phyloP scores from a whole-genome alignment of 1,139 yeast species.

The Geotrichum phurueaensis region DNA sequence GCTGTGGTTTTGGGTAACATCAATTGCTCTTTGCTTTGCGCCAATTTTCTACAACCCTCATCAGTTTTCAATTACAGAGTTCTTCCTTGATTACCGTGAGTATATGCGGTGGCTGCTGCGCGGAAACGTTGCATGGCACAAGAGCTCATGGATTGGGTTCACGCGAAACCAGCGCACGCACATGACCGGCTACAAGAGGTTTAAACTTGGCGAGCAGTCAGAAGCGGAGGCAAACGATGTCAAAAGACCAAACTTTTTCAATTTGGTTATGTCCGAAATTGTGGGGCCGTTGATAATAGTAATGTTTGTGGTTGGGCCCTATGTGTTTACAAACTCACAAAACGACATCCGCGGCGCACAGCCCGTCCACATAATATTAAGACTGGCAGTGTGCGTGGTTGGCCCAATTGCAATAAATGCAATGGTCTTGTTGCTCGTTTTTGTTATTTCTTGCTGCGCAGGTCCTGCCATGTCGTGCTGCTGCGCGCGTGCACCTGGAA shows the following conservation, averaged over 20 bases:
- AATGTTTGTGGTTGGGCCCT: slow-evolving; percentile 49
- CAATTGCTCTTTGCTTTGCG: slow-evolving; percentile 63
- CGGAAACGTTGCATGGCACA: slow-evolving; percentile 51
- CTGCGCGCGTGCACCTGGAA: slow-evolving; percentile 92
- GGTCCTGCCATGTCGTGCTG: slow-evolving; percentile 76
- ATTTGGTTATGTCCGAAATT: slow-evolving; percentile 50
- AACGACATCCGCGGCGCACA: slow-evolving; percentile 48
- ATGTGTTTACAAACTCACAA: slow-evolving; percentile 64
- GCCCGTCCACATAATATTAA: slow-evolving; percentile 49
- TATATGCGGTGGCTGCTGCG: slow-evolving; percentile 62
- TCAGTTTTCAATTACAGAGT: slow-evolving; percentile 65
- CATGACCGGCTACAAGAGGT: slow-evolving; percentile 59
- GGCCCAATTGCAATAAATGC: slow-evolving; percentile 51
- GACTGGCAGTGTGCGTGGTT: slow-evolving; percentile 47
- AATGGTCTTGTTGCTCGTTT: slow-evolving; percentile 40
- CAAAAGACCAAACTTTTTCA: slow-evolving; percentile 44
- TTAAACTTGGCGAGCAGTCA: slow-evolving; percentile 25
- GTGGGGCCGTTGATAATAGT: slow-evolving; percentile 45
- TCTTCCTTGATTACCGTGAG: slow-evolving; percentile 64
- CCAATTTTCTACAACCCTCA: slow-evolving; percentile 85
- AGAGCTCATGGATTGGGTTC: slow-evolving; percentile 57
- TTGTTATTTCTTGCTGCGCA: slow-evolving; percentile 46
- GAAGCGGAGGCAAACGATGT: slow-evolving; percentile 29
- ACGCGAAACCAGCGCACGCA: slow-evolving; percentile 50
- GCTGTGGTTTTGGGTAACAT: slow-evolving; percentile 79